Evolutionary conservation across 1,284 basidiomycete genomes (phyloP), one percentile per base, ranked within the genome.

Genomic region (Bjerkandera adusta): DNA sequence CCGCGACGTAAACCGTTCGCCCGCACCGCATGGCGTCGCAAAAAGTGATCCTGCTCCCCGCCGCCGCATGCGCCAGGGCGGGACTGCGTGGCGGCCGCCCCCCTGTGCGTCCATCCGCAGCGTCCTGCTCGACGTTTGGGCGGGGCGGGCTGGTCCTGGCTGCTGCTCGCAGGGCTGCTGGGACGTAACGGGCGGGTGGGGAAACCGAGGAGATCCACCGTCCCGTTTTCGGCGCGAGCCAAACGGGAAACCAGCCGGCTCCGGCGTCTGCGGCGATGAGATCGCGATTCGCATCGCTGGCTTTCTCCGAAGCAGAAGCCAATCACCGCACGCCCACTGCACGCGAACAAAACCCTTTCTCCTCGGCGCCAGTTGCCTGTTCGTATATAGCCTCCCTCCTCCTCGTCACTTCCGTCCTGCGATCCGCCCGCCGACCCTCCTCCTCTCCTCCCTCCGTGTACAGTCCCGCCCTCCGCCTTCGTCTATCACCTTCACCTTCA

Each of bases 341-440:
- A 38, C 33, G 36, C 44, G 44, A 46, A 36, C 44, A 33, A 46
- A 36, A 8, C 11, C 11, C 37, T 21, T 16, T n/a, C 20, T 35
- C 16, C 34, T 22, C 18, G 35, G 40, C 47, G 41, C 22, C 36
- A 35, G 32, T 16, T 18, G 20, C 6, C 11, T n/a, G 34, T 18
- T 29, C 36, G 25, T 49, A 50, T 42, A 49, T 40, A 45, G 18
- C 43, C 38, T 26, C 32, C 21, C 32, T 15, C 27, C 39, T 37
- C 39, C 15, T 12, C 33, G 35, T 20, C 36, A 20, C 33, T 44
- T 30, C 37, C 38, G 20, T 22, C 41, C 16, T 30, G 36, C 36
- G 15, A 27, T 18, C 37, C 6, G n/a, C 15, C n/a, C 37, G 8
- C 21, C 27, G 8, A 35, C 16, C 36, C 37, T 30, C 26, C 35